Percentiles rank a stretch among this genome's conserved stretches.
Evolutionary conservation across 768 basidiomycete species (phyloP).

Genomic region (Coprinopsis strossmayeri): DNA sequence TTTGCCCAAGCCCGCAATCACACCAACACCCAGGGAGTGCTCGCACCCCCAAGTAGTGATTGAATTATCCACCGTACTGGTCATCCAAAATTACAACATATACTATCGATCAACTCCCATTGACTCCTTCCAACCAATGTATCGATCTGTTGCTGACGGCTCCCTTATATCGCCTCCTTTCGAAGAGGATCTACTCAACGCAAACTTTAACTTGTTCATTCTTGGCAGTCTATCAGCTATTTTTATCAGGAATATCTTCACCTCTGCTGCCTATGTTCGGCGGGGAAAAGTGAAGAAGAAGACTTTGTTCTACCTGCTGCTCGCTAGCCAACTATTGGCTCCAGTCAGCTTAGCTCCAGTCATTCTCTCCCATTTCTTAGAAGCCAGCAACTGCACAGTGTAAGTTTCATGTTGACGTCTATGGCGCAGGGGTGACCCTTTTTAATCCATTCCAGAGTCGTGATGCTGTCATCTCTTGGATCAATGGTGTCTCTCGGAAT

Average conservation of each 20-base stretch:
- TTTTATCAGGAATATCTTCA: conserved; percentile 46
- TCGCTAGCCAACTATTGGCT: conserved; percentile 49
- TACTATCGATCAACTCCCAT: conserved; percentile 37
- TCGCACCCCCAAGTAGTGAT: conserved; percentile 40
- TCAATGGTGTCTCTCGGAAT: conserved; percentile 32
- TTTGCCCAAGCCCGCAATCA: conserved; percentile 25
- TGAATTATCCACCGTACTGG: conserved; percentile 41
- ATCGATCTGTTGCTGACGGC: conserved; percentile 45
- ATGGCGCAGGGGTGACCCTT: conserved; percentile 5
- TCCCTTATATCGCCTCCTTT: conserved; percentile 48
- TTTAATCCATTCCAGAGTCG: conserved; percentile 21
- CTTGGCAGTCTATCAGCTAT: conserved; percentile 43
- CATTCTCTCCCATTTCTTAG: conserved; percentile 40
- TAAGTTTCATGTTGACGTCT: conserved; percentile 23
- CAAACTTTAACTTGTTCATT: conserved; percentile 39
- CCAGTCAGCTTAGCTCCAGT: conserved; percentile 35
- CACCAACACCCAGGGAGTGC: conserved; percentile 27
- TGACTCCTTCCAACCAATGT: conserved; percentile 39
- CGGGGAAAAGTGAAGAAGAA: conserved; percentile 53
- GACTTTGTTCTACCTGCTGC: conserved; percentile 49
- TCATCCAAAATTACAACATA: conserved; percentile 39
- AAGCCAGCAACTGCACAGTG: conserved; percentile 37
- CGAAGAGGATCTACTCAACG: conserved; percentile 31
- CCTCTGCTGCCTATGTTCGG: conserved; percentile 45
- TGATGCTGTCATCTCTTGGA: conserved; percentile 29